Evolutionary conservation across 768 basidiomycete genomes (phyloP), one percentile per base, ranked within the genome.

Genomic region (Tremella fuciformis): DNA sequence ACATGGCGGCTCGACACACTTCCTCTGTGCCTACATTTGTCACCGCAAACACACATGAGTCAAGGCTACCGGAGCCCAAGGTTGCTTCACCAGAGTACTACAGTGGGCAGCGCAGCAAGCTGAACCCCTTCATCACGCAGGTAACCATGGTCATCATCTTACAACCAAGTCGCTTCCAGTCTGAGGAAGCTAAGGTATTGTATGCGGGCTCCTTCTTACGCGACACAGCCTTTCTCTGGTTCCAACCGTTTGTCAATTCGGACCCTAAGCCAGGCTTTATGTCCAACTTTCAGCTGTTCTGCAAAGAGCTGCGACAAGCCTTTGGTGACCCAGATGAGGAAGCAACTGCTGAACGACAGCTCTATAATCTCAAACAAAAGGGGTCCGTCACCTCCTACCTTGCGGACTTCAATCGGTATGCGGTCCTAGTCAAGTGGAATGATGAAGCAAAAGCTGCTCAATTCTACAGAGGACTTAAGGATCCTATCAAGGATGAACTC

Each of bases 401-500:
- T n/a, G 56, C 59, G 18, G 55, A 61, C 21, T 61, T 61, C 44
- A 34, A 29, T 37, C 24, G 56, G 7, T 57, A 38, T 34, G 44
- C 59, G 11, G 49, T 38, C 15, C 21, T 49, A 13, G 8, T 61
- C 19, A 44, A 57, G 40, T 64, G 65, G 61, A 53, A 59, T 44
- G 51, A 63, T 34, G 29, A 53, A 29, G 61, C 61, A 19, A 54
- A 56, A 19, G 44, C 50, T 25, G 63, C 63, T n/a, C 63, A 61
- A 50, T 64, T 60, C n/a, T n/a, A n/a, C n/a, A n/a, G n/a, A n/a
- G n/a, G n/a, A n/a, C n/a, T n/a, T n/a, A n/a, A n/a, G n/a, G 62
- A 63, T 16, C 8, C 25, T 4, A 56, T 63, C 54, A 63, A 63
- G 46, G 62, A 63, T 48, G 59, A 64, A 34, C 25, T 64, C 9